Evolutionary conservation across 1,139 yeast species (phyloP).

Genomic region (Spathaspora sp.): DNA sequence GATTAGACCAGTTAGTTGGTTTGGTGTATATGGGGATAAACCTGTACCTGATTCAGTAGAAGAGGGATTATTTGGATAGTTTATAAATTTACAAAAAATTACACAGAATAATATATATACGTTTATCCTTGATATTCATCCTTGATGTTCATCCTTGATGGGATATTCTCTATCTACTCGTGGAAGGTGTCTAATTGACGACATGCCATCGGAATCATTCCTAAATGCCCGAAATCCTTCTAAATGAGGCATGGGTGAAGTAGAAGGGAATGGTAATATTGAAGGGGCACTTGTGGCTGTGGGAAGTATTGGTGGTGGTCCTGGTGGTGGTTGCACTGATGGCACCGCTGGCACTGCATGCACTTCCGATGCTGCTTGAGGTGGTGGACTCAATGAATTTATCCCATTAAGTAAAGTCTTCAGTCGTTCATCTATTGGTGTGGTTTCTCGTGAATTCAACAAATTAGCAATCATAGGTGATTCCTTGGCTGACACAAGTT

Average conservation of each 20-base stretch:
- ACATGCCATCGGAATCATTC: neutral
- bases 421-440: constrained; percentile 5
- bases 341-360: neutral
- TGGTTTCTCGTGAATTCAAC: constrained; percentile 10
- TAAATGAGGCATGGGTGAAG: neutral
- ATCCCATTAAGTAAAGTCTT: constrained; percentile 8
- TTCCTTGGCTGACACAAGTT: constrained; percentile 11
- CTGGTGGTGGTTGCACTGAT: constrained; percentile 1
- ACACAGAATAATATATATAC: neutral
- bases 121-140: neutral
- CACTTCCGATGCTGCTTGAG: neutral
- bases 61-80: constrained; percentile 71
- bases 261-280: neutral
- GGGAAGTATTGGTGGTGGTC: neutral
- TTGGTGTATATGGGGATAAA: constrained; percentile 75
- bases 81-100: neutral
- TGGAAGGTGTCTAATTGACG: neutral
- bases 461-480: constrained; percentile 15
- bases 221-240: neutral
- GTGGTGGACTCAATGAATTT: constrained; percentile 11
- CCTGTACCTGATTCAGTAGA: constrained; percentile 69
- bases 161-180: neutral
- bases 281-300: neutral
- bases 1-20: constrained; percentile 75
- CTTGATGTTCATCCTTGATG: neutral